A percentile compares a stretch with the other conserved stretches of the same genome.
Evolutionary conservation across 2,329 filamentous ascomycete genomes (phyloP).

Genomic region (Fusarium brevicatenulatum): DNA sequence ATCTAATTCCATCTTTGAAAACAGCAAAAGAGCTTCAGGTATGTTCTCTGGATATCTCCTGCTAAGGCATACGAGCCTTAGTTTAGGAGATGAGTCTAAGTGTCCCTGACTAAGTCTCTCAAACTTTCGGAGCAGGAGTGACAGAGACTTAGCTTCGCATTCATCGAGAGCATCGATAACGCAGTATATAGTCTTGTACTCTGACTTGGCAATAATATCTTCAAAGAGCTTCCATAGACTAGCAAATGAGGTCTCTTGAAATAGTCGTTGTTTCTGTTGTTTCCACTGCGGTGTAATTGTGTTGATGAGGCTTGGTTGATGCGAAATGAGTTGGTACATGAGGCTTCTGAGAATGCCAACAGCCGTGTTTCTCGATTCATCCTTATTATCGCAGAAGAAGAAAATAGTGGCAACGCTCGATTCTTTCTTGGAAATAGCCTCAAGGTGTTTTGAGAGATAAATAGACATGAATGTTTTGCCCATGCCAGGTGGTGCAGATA

Average conservation of each 20-base stretch:
- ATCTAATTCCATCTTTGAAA: background rate
- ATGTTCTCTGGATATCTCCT: background rate
- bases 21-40: rapidly evolving
- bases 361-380: background rate
- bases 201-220: rapidly evolving
- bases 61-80: background rate
- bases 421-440: rapidly evolving
- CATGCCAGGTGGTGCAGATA: background rate
- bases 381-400: background rate
- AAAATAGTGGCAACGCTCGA: rapidly evolving
- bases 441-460: background rate
- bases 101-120: background rate
- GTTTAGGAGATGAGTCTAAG: rapidly evolving
- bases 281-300: background rate
- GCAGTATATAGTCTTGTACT: background rate
- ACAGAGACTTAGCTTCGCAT: background rate
- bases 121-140: background rate
- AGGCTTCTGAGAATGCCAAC: background rate
- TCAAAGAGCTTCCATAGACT: background rate
- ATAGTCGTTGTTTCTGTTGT: rapidly evolving
- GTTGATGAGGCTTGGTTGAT: rapidly evolving
- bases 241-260: background rate
- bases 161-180: constrained; percentile 15
- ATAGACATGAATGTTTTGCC: background rate
- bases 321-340: background rate